Evolutionary conservation across 2,329 filamentous ascomycete genomes (phyloP).

Genomic region (Trichoderma cornu-damae): DNA sequence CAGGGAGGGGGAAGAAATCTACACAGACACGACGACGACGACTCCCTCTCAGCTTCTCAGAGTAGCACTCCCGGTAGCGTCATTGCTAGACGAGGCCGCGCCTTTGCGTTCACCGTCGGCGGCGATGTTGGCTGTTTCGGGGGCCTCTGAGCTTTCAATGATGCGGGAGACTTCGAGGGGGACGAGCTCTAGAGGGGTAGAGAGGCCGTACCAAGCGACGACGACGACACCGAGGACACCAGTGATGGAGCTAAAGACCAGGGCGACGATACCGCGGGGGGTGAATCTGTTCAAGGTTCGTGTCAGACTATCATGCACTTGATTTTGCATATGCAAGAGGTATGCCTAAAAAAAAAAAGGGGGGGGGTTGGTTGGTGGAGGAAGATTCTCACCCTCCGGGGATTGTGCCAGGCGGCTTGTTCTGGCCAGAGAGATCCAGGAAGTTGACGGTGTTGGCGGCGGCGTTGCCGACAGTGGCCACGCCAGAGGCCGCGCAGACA

Average conservation of each 20-base stretch:
- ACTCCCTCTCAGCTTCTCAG: neutral
- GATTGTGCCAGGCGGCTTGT: constrained; percentile 48
- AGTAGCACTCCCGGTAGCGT: neutral
- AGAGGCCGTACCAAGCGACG: constrained; percentile 59
- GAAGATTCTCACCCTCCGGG: constrained; percentile 52
- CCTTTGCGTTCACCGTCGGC: neutral
- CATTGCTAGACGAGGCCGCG: neutral
- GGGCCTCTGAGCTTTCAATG: constrained; percentile 15
- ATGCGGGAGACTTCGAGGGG: constrained; percentile 15
- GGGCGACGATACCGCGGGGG: constrained; percentile 63
- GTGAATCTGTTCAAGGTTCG: constrained; percentile 50
- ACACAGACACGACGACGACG: neutral
- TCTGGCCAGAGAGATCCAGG: constrained; percentile 59
- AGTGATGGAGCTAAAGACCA: constrained; percentile 65
- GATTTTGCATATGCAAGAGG: neutral
- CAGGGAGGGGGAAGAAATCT: no score
- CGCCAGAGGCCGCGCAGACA: constrained; percentile 49
- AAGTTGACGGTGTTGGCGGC: constrained; percentile 63
- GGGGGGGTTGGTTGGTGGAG: neutral
- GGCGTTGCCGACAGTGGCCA: constrained; percentile 62
- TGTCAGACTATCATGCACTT: neutral
- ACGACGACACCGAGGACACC: constrained; percentile 64
- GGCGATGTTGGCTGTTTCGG: neutral
- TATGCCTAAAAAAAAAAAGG: neutral
- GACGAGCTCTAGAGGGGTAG: constrained; percentile 20